Conservation (phyloP, 2,329 filamentous ascomycete species). For the Penicillium concentricum region DNA sequence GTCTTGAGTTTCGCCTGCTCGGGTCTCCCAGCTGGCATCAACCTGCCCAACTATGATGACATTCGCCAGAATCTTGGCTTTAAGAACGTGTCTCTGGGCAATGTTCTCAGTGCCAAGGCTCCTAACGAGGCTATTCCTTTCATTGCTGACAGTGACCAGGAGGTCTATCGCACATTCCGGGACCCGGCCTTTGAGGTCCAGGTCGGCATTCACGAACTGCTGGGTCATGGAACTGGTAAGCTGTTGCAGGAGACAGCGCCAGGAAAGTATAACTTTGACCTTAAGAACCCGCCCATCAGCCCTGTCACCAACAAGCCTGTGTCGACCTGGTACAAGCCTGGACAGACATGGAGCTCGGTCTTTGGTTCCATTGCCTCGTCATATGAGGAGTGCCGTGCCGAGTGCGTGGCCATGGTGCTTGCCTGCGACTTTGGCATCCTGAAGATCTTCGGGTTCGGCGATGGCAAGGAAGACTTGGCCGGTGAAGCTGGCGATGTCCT, state of each 20-base stretch:
- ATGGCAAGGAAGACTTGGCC: constrained; percentile 70
- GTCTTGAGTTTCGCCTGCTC: constrained; percentile 75
- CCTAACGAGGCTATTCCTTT: constrained; percentile 92
- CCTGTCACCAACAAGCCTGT: constrained; percentile 77
- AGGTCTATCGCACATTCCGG: constrained; percentile 76
- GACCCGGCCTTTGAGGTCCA: constrained; percentile 92
- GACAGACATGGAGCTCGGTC: constrained; percentile 90
- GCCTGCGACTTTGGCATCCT: constrained; percentile 86
- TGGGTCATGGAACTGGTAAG: constrained; percentile 89
- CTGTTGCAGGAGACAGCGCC: constrained; percentile 83
- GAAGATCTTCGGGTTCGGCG: constrained; percentile 86
- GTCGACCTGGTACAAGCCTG: constrained; percentile 86
- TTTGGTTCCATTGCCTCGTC: constrained; percentile 84
- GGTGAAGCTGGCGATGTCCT: constrained; percentile 81
- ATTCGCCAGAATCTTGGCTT: constrained; percentile 64
- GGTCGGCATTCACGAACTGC: constrained; percentile 88
- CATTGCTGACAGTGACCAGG: constrained; percentile 74
- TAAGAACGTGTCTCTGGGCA: constrained; percentile 80
- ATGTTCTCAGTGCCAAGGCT: constrained; percentile 86
- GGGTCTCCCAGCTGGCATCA: constrained; percentile 62
- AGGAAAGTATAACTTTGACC: constrained; percentile 85
- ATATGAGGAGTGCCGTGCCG: constrained; percentile 93
- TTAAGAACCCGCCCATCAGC: constrained; percentile 74
- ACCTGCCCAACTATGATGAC: constrained; percentile 58
- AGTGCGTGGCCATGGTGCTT: constrained; percentile 89